Base-by-base conservation (phyloP, 768 basidiomycete genomes). In the Floccularia luteovirens region DNA sequence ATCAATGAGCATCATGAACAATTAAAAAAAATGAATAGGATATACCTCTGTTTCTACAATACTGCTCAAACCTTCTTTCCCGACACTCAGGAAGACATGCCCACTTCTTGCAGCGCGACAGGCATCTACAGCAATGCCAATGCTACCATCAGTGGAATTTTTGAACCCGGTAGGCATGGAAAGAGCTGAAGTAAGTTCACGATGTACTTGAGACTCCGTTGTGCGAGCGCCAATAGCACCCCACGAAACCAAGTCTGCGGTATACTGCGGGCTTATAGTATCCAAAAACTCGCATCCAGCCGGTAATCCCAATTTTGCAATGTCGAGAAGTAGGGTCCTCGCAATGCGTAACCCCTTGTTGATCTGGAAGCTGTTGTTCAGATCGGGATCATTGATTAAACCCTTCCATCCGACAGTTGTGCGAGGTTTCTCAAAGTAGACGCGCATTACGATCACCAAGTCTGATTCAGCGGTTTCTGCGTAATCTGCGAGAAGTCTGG, bases 371-470 rank as follows among this genome's bases (percentile, higher is more conserved):
- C 70, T 80, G 39, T 82, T 76, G 61, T 97, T 92, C 69, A 97
- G 80, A 39, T 90, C 88, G 4, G 94, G 93, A 54, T 97, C 92
- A 56, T 97, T 98, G 63, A 98, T 97, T 46, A 98, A 77, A 25
- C 94, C 94, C 60, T 99, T 99, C 94, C 94, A 99, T 20, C 96
- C 96, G 35, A 98, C 85, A 0, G 94, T 97, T 5, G 94, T 98
- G 22, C 94, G 74, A 1, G 84, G 84, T 53, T 98, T 98, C 53
- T 98, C 94, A 55, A 98, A 99, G 70, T 99, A 98, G 50, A 97
- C 91, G 20, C 92, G 83, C 94, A 98, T 98, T 49, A 98, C 71
- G 53, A 99, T 96, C 60, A 85, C 74, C 23, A 99, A 72, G 50
- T 97, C 96, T 8, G 88, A 82, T 53, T 78, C 79, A 32, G 86